Evolutionary conservation across 2,329 filamentous ascomycete species (phyloP).

Genomic region (Beauveria pseudobassiana): DNA sequence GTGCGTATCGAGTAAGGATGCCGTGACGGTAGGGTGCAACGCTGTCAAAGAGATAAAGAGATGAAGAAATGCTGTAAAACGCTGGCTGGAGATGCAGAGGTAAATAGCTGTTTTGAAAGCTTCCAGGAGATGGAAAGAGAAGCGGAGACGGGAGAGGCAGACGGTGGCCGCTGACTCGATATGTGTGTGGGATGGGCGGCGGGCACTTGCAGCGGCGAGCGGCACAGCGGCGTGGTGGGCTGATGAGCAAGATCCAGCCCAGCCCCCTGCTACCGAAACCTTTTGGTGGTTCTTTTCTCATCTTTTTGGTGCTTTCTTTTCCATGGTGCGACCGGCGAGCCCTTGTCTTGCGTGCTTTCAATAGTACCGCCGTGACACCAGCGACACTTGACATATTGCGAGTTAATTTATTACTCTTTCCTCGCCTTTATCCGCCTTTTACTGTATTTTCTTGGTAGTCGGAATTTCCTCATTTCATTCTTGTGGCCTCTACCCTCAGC

Average conservation of each 20-base stretch:
- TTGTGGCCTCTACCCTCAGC: not conserved
- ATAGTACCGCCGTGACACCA: too few species aligned
- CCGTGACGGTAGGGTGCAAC: not conserved
- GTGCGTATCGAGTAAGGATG: not conserved
- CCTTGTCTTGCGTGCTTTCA: not conserved
- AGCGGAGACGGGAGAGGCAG: constrained; percentile 2
- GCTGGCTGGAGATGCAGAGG: not conserved
- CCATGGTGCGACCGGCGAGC: not conserved
- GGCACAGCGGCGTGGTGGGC: not conserved
- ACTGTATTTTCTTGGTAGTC: too few species aligned
- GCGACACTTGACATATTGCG: too few species aligned
- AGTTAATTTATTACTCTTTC: too few species aligned
- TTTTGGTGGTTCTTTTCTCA: not conserved
- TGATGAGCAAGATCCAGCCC: not conserved
- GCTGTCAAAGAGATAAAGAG: not conserved
- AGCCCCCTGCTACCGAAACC: not conserved
- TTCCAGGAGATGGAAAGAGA: not conserved
- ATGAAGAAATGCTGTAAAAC: not conserved
- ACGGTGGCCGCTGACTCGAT: constrained; percentile 5
- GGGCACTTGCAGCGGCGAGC: not conserved
- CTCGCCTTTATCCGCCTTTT: too few species aligned
- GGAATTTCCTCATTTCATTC: not conserved
- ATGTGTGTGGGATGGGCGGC: not conserved
- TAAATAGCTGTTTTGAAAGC: not conserved
- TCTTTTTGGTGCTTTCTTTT: not conserved